Conservation (phyloP, 2,329 filamentous ascomycete species). For the Myriosclerotinia duriaeana region DNA sequence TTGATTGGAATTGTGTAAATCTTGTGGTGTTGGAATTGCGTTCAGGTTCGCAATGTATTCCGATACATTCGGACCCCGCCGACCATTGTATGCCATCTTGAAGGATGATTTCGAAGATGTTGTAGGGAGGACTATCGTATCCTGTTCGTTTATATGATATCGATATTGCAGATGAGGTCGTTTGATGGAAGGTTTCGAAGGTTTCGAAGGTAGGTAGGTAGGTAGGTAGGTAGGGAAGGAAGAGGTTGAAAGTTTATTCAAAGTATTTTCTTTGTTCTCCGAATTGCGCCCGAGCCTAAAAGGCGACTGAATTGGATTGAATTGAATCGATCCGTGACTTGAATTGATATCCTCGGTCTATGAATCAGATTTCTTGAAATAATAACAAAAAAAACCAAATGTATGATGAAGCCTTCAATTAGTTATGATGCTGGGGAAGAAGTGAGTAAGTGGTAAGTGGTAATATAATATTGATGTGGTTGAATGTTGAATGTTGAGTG, state of each 20-base stretch:
- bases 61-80: constrained; percentile 82
- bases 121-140: background rate
- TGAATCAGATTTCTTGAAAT: background rate
- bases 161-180: background rate
- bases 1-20: constrained; percentile 53
- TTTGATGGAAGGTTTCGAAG: background rate
- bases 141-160: constrained; percentile 3
- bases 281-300: constrained; percentile 12
- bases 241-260: background rate
- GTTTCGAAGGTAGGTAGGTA: background rate
- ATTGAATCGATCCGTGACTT: background rate
- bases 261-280: constrained; percentile 20
- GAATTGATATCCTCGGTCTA: background rate
- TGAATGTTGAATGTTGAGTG: background rate
- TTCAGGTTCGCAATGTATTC: constrained; percentile 88
- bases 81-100: constrained; percentile 75
- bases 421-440: constrained; percentile 2
- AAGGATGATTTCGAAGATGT: background rate
- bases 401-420: background rate
- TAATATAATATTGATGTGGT: background rate
- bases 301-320: background rate
- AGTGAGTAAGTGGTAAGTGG: background rate
- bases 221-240: background rate
- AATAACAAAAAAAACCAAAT: background rate
- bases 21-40: constrained; percentile 62